phyloP scores from a whole-genome alignment of 2,329 filamentous ascomycete genomes.

The Ascochyta pisi region DNA sequence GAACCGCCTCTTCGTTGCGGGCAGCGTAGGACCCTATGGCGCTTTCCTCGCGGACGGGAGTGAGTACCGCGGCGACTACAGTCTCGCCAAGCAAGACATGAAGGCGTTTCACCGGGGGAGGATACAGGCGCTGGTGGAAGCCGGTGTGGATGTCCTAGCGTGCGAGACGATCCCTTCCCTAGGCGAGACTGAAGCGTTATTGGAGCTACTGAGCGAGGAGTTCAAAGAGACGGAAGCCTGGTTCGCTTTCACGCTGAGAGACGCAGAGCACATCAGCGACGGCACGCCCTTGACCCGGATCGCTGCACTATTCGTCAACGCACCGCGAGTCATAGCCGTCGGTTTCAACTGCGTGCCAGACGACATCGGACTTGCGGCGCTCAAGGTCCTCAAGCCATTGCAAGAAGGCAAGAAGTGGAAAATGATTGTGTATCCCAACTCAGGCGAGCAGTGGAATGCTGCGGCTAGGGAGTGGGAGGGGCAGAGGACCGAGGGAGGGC shows the following conservation, averaged over 20 bases:
- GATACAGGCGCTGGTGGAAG: constrained; percentile 50
- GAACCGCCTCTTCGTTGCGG: constrained; percentile 48
- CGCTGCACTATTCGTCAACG: constrained; percentile 34
- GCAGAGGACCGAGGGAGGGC: constrained; percentile 27
- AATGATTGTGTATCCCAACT: constrained; percentile 55
- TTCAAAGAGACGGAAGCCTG: constrained; percentile 49
- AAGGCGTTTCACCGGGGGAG: constrained; percentile 54
- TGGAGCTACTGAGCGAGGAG: constrained; percentile 48
- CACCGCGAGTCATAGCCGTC: constrained; percentile 49
- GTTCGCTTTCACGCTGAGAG: constrained; percentile 52
- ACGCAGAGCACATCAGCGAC: constrained; percentile 50
- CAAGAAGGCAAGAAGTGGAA: constrained; percentile 26
- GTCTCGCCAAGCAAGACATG: constrained; percentile 37
- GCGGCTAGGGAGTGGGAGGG: constrained; percentile 47
- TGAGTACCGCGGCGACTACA: constrained; percentile 56
- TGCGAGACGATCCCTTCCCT: constrained; percentile 55
- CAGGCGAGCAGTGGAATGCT: constrained; percentile 56
- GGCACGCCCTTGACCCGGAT: constrained; percentile 50
- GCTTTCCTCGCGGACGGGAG: constrained; percentile 56
- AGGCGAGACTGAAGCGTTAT: constrained; percentile 49
- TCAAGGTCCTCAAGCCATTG: constrained; percentile 39
- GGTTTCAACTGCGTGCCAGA: constrained; percentile 56
- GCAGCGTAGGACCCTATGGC: constrained; percentile 57
- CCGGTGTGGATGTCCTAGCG: constrained; percentile 54
- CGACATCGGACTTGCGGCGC: constrained; percentile 41